Conservation (phyloP, 108 stramenopile genomes). For the Cyclotella cryptica region DNA sequence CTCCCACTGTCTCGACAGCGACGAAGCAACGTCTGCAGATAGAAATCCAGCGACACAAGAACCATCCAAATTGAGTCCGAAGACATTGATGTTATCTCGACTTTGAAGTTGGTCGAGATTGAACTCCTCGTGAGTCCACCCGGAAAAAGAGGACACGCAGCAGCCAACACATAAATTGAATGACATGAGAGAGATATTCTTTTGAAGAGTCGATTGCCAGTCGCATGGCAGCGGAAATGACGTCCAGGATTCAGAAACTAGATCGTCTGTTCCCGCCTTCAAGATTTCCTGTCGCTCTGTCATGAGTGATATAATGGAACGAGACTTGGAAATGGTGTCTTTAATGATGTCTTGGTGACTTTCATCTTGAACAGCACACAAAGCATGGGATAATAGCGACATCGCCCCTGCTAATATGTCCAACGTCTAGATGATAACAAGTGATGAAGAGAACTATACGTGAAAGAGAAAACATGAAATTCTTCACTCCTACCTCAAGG, state of each 20-base stretch:
- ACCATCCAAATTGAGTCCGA: conserved; percentile 68
- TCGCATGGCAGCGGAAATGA: conserved; percentile 51
- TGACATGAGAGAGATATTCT: conserved; percentile 55
- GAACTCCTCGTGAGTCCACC: conserved; percentile 82
- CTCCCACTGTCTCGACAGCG: conserved; percentile 66
- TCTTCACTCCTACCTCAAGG: conserved; percentile 23
- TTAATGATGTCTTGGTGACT: conserved; percentile 7
- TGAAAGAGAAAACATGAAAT: conserved; percentile 3
- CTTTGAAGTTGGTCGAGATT: conserved; percentile 58
- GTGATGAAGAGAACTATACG: neutral
- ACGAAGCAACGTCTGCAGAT: conserved; percentile 26
- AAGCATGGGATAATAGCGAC: conserved; percentile 28
- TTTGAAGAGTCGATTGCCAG: conserved; percentile 57
- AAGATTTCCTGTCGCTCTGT: neutral
- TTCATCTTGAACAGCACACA: conserved; percentile 6
- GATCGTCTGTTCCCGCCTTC: neutral
- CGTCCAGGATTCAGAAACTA: conserved; percentile 26
- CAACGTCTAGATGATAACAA: conserved; percentile 20
- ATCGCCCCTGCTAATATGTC: conserved; percentile 28
- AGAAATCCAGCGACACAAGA: conserved; percentile 58
- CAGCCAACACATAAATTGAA: conserved; percentile 79
- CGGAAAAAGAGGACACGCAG: conserved; percentile 82
- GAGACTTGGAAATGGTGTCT: conserved; percentile 18
- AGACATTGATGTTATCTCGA: conserved; percentile 55
- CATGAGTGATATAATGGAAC: conserved; percentile 33